Percentiles rank a stretch among this genome's conserved stretches.
These are phyloP conservation scores for Aspergillus fischeri DNA, from an alignment of 2,329 filamentous ascomycete species.

Conservation along the genomic window DNA sequence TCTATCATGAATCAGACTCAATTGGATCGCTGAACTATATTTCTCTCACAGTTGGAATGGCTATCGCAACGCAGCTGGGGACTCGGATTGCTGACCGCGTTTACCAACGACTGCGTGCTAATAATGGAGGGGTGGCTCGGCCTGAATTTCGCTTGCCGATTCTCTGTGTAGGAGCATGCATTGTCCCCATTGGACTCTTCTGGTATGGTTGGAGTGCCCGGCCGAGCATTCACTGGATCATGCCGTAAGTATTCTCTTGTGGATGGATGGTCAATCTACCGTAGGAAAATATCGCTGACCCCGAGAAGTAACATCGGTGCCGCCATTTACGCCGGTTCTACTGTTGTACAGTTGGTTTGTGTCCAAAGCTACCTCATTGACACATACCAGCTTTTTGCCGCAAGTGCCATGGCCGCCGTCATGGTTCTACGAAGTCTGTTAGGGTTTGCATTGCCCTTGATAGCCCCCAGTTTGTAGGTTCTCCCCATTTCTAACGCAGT, in stretches of 20 bases:
- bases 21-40: slow-evolving; percentile 61
- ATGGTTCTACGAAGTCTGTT: slow-evolving; percentile 22
- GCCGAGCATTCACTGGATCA: slow-evolving; percentile 48
- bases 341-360: slow-evolving; percentile 39
- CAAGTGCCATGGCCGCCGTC: slow-evolving; percentile 32
- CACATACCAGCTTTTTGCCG: slow-evolving; percentile 34
- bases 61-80: slow-evolving; percentile 48
- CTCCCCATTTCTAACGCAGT: background rate
- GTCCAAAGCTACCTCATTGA: slow-evolving; percentile 42
- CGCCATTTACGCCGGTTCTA: slow-evolving; percentile 45
- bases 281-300: background rate
- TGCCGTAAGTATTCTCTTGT: slow-evolving; percentile 29
- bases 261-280: background rate
- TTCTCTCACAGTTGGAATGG: slow-evolving; percentile 58
- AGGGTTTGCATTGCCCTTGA: slow-evolving; percentile 1
- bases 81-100: slow-evolving; percentile 47
- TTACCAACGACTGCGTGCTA: slow-evolving; percentile 43
- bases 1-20: slow-evolving; percentile 53
- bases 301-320: slow-evolving; percentile 45
- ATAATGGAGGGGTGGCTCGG: slow-evolving; percentile 35
- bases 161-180: slow-evolving; percentile 46
- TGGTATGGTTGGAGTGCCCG: slow-evolving; percentile 57
- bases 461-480: slow-evolving; percentile 6
- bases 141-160: too few species aligned
- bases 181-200: slow-evolving; percentile 52